Evolutionary conservation across 2,329 filamentous ascomycete species (phyloP).

Genomic region (Fusarium sp.): DNA sequence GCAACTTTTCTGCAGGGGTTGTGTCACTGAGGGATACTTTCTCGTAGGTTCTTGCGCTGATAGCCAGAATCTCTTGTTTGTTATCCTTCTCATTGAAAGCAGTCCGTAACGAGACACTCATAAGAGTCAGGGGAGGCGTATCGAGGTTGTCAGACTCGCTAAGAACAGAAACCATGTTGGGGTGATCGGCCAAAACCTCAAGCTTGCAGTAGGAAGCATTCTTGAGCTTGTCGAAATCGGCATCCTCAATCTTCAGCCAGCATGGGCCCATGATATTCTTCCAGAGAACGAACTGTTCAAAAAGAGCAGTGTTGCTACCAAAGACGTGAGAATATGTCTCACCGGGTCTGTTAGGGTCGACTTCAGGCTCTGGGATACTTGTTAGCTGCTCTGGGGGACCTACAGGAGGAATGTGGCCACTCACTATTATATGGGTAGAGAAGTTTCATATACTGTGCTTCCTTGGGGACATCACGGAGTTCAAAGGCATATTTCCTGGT

Average conservation of each 20-base stretch:
- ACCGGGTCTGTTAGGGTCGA: conserved; percentile 75
- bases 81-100: conserved; percentile 91
- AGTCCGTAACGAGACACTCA: conserved; percentile 91
- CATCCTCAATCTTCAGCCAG: conserved; percentile 90
- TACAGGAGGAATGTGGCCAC: not conserved
- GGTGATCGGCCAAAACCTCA: conserved; percentile 83
- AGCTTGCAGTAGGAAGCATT: conserved; percentile 98
- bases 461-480: conserved; percentile 83
- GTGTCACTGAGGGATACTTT: conserved; percentile 88
- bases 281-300: conserved; percentile 98
- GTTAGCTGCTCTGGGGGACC: conserved; percentile 24
- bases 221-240: conserved; percentile 83
- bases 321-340: conserved; percentile 96
- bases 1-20: conserved; percentile 86
- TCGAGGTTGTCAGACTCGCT: conserved; percentile 84
- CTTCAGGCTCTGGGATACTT: conserved; percentile 62
- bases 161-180: conserved; percentile 76
- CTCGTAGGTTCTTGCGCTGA: conserved; percentile 92
- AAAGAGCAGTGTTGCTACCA: conserved; percentile 90
- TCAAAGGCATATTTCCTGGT: conserved; percentile 96
- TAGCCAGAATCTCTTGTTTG: conserved; percentile 93
- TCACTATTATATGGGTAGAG: conserved; percentile 89
- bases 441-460: conserved; percentile 93
- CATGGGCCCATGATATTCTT: conserved; percentile 99
- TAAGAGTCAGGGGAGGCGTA: conserved; percentile 88